Percentiles rank a stretch among this genome's conserved stretches.
phyloP scores from a whole-genome alignment of 129 eudicot species.

The Flaveria robusta region DNA sequence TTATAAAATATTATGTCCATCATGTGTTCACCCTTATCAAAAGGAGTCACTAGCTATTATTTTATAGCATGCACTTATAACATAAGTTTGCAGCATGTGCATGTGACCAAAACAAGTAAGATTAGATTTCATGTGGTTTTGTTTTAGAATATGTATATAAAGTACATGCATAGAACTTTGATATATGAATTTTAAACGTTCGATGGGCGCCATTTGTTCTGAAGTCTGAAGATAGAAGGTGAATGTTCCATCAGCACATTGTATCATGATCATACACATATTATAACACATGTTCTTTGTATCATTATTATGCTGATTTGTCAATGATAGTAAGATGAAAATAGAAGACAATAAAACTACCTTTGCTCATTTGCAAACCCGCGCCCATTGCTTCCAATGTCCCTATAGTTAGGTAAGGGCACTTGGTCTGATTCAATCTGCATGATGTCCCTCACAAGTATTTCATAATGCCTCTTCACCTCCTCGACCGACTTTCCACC shows the following conservation, averaged over 20 bases:
- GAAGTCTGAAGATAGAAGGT: conserved; percentile 10
- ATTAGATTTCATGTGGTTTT: conserved; percentile 70
- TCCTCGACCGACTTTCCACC: conserved; percentile 79
- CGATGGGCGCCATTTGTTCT: conserved; percentile 16
- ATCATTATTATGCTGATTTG: background rate
- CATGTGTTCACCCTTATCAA: conserved; percentile 38
- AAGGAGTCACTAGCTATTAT: conserved; percentile 35
- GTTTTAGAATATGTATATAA: conserved; percentile 21
- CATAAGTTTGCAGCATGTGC: conserved; percentile 49
- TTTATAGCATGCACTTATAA: conserved; percentile 27
- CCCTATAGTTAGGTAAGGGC: conserved; percentile 67
- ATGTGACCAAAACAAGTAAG: conserved; percentile 52
- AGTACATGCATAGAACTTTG: conserved; percentile 11
- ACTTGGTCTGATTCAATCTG: conserved; percentile 75
- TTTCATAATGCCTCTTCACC: conserved; percentile 72
- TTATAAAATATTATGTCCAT: conserved; percentile 25
- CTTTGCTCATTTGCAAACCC: conserved; percentile 62
- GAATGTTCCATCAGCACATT: background rate
- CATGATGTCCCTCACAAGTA: conserved; percentile 68
- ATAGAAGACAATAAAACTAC: conserved; percentile 34
- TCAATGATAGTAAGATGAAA: background rate
- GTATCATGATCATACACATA: background rate
- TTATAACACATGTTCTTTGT: background rate
- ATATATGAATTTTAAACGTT: background rate
- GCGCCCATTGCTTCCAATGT: conserved; percentile 47